A percentile compares a stretch with the other conserved stretches of the same genome.
These are phyloP conservation scores for Rhizopogon vinicolor DNA, from an alignment of 768 basidiomycete genomes.

Conservation along the genomic window DNA sequence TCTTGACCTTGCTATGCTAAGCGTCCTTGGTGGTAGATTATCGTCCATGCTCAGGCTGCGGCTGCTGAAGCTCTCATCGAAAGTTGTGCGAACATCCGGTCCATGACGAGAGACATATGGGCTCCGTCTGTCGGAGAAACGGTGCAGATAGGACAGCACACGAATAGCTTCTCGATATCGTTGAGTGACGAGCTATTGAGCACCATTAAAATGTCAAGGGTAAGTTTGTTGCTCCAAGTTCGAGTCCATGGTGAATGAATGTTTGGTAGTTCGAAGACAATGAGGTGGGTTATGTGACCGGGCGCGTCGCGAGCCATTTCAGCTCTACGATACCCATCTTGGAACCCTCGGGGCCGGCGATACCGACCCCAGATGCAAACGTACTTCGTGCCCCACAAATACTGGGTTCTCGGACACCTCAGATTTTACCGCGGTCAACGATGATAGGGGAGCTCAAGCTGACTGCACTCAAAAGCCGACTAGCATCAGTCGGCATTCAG, in stretches of 20 bases:
- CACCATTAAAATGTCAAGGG: constrained; percentile 80
- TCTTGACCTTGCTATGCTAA: background rate
- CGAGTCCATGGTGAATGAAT: background rate
- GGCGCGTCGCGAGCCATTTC: constrained; percentile 79
- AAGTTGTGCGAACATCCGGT: constrained; percentile 76
- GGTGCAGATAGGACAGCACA: constrained; percentile 92
- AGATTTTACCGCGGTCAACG: constrained; percentile 77
- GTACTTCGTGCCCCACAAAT: constrained; percentile 31
- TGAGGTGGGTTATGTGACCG: constrained; percentile 90
- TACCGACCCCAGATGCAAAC: constrained; percentile 19
- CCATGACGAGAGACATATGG: constrained; percentile 92
- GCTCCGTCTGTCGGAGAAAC: constrained; percentile 73
- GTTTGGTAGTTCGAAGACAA: constrained; percentile 87
- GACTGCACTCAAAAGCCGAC: constrained; percentile 78
- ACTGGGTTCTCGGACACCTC: constrained; percentile 63
- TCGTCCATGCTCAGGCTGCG: constrained; percentile 72
- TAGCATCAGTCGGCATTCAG: constrained; percentile 71
- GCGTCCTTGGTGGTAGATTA: constrained; percentile 49
- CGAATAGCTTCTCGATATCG: constrained; percentile 90
- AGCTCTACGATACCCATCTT: constrained; percentile 88
- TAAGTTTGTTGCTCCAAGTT: constrained; percentile 23
- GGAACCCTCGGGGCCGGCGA: constrained; percentile 52
- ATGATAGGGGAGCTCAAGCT: constrained; percentile 98
- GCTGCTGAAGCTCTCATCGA: constrained; percentile 73
- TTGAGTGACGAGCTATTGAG: constrained; percentile 85